Percentiles rank a stretch among this genome's conserved stretches.
Conservation (phyloP, 345 rosid species). For the Aquilaria sinensis region DNA sequence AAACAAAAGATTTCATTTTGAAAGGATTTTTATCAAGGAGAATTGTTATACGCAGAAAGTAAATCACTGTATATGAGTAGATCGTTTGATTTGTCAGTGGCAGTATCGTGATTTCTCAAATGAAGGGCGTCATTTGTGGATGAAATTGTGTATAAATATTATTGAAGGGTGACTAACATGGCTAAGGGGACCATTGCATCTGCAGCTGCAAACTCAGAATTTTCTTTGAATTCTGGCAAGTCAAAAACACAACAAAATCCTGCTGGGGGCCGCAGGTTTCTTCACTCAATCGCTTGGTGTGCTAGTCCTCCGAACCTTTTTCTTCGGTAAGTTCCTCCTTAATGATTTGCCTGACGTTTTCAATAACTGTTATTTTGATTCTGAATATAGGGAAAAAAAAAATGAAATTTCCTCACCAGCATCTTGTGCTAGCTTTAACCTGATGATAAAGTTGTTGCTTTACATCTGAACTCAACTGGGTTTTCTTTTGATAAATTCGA, state of each 20-base stretch:
- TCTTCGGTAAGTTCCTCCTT: too few relatives aligned
- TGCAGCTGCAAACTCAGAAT: neutral
- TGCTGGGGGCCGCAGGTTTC: neutral
- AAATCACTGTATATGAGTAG: too few relatives aligned
- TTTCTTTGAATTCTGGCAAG: neutral
- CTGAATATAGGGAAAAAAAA: too few relatives aligned
- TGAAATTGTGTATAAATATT: neutral
- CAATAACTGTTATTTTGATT: too few relatives aligned
- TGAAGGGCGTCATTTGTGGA: constrained; percentile 1
- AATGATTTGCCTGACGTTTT: too few relatives aligned
- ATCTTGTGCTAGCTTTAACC: too few relatives aligned
- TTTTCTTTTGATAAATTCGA: constrained; percentile 2
- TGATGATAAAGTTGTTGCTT: too few relatives aligned
- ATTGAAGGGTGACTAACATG: neutral
- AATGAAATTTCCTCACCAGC: too few relatives aligned
- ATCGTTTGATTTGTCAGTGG: constrained; percentile 13
- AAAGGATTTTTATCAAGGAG: too few relatives aligned
- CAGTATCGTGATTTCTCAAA: neutral
- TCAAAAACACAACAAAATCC: constrained; percentile 1
- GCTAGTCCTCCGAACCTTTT: neutral
- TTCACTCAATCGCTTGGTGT: neutral
- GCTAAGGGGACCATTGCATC: neutral
- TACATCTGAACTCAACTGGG: constrained; percentile 1
- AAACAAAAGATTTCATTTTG: too few relatives aligned
- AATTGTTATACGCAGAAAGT: too few relatives aligned